Percentiles rank a stretch among this genome's conserved stretches.
Conservation (phyloP, 2,329 filamentous ascomycete genomes). For the Dothistroma septosporum region DNA sequence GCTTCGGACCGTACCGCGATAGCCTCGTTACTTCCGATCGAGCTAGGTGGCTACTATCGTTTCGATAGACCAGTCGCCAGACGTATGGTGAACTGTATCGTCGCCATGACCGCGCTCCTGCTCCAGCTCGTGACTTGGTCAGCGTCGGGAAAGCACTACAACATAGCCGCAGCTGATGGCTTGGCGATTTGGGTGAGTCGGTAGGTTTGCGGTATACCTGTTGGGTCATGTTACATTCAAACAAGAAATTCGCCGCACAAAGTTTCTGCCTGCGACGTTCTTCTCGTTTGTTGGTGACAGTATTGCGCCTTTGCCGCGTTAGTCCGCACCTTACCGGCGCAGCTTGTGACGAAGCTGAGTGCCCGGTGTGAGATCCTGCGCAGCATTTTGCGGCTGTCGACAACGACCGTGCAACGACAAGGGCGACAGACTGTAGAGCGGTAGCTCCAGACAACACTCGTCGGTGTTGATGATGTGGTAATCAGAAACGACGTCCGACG, state of each 20-base stretch:
- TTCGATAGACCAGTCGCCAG: too few relatives aligned
- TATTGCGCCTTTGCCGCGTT: not conserved
- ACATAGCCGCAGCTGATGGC: too few relatives aligned
- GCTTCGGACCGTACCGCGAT: slow-evolving; percentile 2
- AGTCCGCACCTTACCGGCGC: not conserved
- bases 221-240: not conserved
- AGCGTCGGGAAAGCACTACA: too few relatives aligned
- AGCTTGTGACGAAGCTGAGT: not conserved
- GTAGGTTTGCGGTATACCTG: too few relatives aligned
- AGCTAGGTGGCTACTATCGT: not conserved
- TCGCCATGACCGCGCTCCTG: too few relatives aligned
- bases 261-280: not conserved
- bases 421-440: not conserved
- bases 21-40: not conserved
- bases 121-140: too few relatives aligned
- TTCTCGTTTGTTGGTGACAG: not conserved
- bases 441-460: not conserved
- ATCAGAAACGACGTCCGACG: not conserved
- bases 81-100: too few relatives aligned
- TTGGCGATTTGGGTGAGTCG: too few relatives aligned
- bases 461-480: not conserved
- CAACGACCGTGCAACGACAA: not conserved
- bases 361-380: too few relatives aligned
- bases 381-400: not conserved
- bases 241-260: not conserved